phyloP scores from a whole-genome alignment of 148 eudicot species.

The Nepenthes gracilis region DNA sequence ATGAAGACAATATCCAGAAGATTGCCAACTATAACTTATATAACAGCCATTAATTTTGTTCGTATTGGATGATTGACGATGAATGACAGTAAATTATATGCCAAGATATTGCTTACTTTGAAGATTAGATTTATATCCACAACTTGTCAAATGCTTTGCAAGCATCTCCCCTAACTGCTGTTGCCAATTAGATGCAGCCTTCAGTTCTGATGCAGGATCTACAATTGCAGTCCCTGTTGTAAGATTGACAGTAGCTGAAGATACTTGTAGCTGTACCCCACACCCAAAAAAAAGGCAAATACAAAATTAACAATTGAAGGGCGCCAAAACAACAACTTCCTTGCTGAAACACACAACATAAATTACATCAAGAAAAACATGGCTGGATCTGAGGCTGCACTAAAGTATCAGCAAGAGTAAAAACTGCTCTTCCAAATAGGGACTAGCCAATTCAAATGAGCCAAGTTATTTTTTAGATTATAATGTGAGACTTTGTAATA shows the following conservation, averaged over 20 bases:
- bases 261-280: slow-evolving; percentile 75
- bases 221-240: slow-evolving; percentile 92
- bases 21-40: not conserved
- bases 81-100: not conserved
- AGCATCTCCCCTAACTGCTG: slow-evolving; percentile 65
- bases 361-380: not conserved
- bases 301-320: not conserved
- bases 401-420: no score
- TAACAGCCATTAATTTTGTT: not conserved
- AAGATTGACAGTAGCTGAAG: slow-evolving; percentile 84
- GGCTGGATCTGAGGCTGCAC: no score
- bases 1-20: no score
- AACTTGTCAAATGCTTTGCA: slow-evolving; percentile 78
- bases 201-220: slow-evolving; percentile 82
- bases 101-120: slow-evolving; percentile 40
- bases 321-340: not conserved
- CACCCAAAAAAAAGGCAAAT: not conserved
- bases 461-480: no score
- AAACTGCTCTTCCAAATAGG: no score
- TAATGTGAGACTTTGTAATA: no score
- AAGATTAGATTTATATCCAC: slow-evolving; percentile 76
- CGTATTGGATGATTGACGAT: not conserved
- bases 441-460: no score
- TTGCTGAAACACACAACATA: not conserved
- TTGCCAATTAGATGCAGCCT: slow-evolving; percentile 63